Base-by-base conservation (phyloP, 495 filamentous ascomycete species). In the Platismatia glauca region DNA sequence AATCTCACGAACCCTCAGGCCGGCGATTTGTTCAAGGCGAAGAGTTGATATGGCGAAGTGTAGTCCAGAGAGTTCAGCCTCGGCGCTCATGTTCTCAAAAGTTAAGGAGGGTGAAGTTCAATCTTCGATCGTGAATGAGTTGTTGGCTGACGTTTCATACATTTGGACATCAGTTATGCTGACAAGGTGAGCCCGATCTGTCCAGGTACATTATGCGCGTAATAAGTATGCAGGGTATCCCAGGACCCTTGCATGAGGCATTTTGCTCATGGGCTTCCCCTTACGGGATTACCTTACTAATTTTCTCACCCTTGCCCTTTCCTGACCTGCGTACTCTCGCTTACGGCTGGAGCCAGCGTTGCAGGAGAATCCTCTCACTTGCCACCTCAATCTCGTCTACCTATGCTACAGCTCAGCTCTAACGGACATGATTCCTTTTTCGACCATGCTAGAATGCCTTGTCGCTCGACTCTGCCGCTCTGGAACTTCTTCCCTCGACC, bases 391-490 rank as follows among this genome's bases (percentile, higher is more conserved):
- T 27, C 46, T 55, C 20, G 18, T 50, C 60, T n/a, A 22, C 7
- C 5, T 20, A 3, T 15, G 37, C 27, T 62, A 37, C 22, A 56
- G 22, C 35, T 62, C n/a, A 62, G 50, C 20, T 56, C 20, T 18
- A 8, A 62, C 50, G 22, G 3, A 57, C n/a, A 61, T 31, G 12
- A 50, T 55, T 62, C 18, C 50, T 27, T 44, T 44, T 53, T 29
- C 22, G 27, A 50, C 6, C 4, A 43, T 50, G 50, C 50, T 62
- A 18, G 20, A 56, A n/a, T 29, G n/a, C 35, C 31, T 43, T n/a
- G 7, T 62, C 50, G 48, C 34, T 62, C 50, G 33, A 56, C 34
- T 55, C 50, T 52, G 34, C 15, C 18, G 59, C 31, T 61, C 46
- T 37, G 20, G 8, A 61, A 4, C 33, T 39, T 55, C 2, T 24